Evolutionary conservation across 495 filamentous ascomycete species (phyloP).

Genomic region (Tuber aestivum): DNA sequence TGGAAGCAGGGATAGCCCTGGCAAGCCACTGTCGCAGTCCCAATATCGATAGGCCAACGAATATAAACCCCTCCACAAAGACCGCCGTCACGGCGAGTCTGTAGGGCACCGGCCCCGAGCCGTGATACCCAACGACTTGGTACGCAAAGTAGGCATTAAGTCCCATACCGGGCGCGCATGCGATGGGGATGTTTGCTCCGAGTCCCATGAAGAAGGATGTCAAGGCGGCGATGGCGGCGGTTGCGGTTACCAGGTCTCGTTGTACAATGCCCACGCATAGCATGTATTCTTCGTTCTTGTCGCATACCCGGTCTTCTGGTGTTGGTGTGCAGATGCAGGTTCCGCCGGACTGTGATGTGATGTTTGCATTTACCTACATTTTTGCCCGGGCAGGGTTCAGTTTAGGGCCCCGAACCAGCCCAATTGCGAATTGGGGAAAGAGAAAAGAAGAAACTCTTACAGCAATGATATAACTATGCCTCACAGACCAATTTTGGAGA

Average conservation of each 20-base stretch:
- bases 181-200: conserved; percentile 63
- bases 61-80: conserved; percentile 64
- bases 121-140: conserved; percentile 71
- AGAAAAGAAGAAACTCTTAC: conserved; percentile 33
- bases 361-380: conserved; percentile 42
- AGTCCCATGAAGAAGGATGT: conserved; percentile 68
- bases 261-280: conserved; percentile 62
- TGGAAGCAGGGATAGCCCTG: conserved; percentile 65
- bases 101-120: conserved; percentile 61
- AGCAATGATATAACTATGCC: conserved; percentile 59
- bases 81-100: conserved; percentile 68
- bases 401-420: not conserved
- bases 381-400: not conserved
- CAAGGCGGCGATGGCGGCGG: conserved; percentile 63
- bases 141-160: conserved; percentile 80
- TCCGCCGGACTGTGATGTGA: conserved; percentile 61
- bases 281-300: conserved; percentile 54
- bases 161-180: conserved; percentile 75
- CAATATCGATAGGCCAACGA: conserved; percentile 57
- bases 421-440: not conserved
- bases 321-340: conserved; percentile 62
- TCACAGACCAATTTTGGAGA: not conserved
- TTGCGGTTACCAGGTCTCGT: conserved; percentile 71
- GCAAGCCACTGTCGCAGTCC: conserved; percentile 80
- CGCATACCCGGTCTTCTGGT: conserved; percentile 51